Base-by-base conservation (phyloP, 345 rosid genomes). In the Eucalyptus cloeziana region DNA sequence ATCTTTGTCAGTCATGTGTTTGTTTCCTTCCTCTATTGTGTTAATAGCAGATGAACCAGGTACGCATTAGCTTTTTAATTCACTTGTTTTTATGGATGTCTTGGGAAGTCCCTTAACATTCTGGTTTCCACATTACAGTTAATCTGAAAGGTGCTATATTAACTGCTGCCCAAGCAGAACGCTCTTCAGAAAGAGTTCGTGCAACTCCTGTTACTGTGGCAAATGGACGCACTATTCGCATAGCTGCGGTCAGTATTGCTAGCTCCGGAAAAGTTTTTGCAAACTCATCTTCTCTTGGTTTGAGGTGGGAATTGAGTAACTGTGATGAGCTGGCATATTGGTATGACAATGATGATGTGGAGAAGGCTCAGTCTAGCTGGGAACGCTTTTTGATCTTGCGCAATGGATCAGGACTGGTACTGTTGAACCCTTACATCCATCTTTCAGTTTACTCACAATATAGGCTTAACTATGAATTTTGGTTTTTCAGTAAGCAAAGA, bases 31-130 rank as follows among this genome's bases (percentile, higher is more conserved):
- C 89, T 93, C 96, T 49, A 89, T 97, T 93, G 96, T 92, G 19
- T 90, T 96, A 87, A 90, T 97, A 31, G 97, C 94, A 91, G 99
- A 97, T 93, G 97, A 97, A 90, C 97, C 96, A 91, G 99, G 99
- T 97, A 95, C 16, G 85, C 85, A 76, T 40, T 37, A 76, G 47
- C 85, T 40, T 76, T 40, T 76, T 40, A 76, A 40, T 76, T 76
- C 85, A 76, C 47, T 44, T 76, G 47, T 76, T 76, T 22, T 27
- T 40, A 10, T 22, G 85, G 47, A 40, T 76, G 85, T 40, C 47
- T 76, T 76, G 85, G 43, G 85, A 21, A 40, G 85, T 40, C 85
- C 64, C 62, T 51, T 49, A 31, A 43, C 60, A 31, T 49, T 58
- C 52, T 6, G 43, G 58, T 91, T 83, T 88, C 54, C 64, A 16